Percentiles rank a stretch among this genome's conserved stretches.
phyloP scores from a whole-genome alignment of 768 basidiomycete genomes.

The Infundibulicybe gibba region DNA sequence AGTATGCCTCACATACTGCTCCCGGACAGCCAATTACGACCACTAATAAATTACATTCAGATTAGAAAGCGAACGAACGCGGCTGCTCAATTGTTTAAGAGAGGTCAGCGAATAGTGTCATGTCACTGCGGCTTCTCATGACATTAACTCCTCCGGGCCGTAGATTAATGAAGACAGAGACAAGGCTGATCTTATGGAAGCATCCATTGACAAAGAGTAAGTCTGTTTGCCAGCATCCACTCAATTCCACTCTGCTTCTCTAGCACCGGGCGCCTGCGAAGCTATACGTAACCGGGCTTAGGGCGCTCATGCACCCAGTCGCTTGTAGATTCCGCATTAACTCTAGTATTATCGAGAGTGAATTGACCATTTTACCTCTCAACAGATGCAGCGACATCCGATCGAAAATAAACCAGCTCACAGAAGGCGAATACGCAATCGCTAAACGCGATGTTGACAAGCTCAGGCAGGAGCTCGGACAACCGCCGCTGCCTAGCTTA shows the following conservation, averaged over 20 bases:
- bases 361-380: neutral
- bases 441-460: slow-evolving; percentile 78
- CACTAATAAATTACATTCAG: slow-evolving; percentile 26
- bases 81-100: slow-evolving; percentile 62
- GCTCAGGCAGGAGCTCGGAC: slow-evolving; percentile 72
- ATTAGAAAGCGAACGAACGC: slow-evolving; percentile 72
- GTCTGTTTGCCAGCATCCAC: slow-evolving; percentile 14
- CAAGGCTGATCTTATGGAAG: slow-evolving; percentile 36
- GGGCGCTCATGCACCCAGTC: too few relatives aligned
- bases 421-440: slow-evolving; percentile 71
- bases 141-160: slow-evolving; percentile 6
- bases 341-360: too few relatives aligned
- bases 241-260: slow-evolving; percentile 1
- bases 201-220: slow-evolving; percentile 60
- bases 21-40: neutral
- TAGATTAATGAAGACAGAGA: slow-evolving; percentile 83
- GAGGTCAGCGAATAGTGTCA: slow-evolving; percentile 41
- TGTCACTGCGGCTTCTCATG: neutral
- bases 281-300: too few relatives aligned
- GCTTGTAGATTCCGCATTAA: too few relatives aligned
- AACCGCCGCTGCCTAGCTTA: slow-evolving; percentile 67
- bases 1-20: slow-evolving; percentile 39
- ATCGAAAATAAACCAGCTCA: slow-evolving; percentile 58
- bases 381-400: slow-evolving; percentile 64
- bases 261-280: neutral